Evolutionary conservation across 2,329 filamentous ascomycete genomes (phyloP).

Genomic region (Pleomassaria siparia): DNA sequence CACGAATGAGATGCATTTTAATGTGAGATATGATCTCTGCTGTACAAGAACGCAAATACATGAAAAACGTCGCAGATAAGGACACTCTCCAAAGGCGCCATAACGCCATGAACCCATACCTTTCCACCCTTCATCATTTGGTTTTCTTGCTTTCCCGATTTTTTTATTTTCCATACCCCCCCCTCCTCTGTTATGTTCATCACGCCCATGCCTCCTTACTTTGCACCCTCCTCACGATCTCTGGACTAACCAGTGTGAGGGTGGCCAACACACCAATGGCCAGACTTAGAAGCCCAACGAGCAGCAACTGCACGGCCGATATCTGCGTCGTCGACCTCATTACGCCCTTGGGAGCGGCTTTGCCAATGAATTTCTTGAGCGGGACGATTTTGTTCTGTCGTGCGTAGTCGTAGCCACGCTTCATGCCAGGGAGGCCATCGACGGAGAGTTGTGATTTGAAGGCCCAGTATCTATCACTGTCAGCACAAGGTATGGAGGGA

Average conservation of each 20-base stretch:
- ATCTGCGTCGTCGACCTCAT: conserved; percentile 11
- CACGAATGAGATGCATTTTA: too few relatives aligned
- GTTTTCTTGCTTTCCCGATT: not conserved
- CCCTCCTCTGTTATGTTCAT: not conserved
- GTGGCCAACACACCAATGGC: conserved; percentile 31
- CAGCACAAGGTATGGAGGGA: too few relatives aligned
- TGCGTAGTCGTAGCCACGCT: conserved; percentile 41
- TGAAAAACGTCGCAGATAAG: too few relatives aligned
- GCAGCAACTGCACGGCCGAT: conserved; percentile 18
- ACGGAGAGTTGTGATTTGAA: conserved; percentile 47
- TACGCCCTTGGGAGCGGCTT: conserved; percentile 25
- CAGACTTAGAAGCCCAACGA: conserved; percentile 33
- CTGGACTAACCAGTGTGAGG: conserved; percentile 26
- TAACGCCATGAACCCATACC: too few relatives aligned
- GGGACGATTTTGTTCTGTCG: conserved; percentile 41
- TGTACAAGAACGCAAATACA: too few relatives aligned
- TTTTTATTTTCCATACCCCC: not conserved
- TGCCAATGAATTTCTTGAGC: conserved; percentile 48
- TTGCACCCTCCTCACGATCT: conserved; percentile 23
- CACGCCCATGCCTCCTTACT: conserved; percentile 16
- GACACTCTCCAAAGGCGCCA: too few relatives aligned
- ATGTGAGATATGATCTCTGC: too few relatives aligned
- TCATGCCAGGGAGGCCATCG: conserved; percentile 49
- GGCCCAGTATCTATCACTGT: conserved; percentile 46
- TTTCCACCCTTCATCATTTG: too few relatives aligned